A percentile compares a stretch with the other conserved stretches of the same genome.
Evolutionary conservation across 2,329 filamentous ascomycete genomes (phyloP).

Genomic region (Exophiala sp.): DNA sequence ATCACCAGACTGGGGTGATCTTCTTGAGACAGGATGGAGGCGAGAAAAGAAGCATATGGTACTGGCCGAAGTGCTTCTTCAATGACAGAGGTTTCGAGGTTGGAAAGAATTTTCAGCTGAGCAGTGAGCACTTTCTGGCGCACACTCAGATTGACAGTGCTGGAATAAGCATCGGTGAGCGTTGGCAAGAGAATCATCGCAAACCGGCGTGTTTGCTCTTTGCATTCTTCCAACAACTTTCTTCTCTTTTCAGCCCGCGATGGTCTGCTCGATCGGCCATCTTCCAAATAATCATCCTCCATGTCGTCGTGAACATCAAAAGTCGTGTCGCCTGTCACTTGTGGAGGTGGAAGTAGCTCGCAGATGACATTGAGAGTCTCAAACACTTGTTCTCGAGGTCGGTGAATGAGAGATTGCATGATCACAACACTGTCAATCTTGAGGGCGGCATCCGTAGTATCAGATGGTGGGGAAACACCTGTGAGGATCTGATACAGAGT

Average conservation of each 20-base stretch:
- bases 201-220: constrained; percentile 82
- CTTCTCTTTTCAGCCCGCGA: constrained; percentile 66
- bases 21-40: constrained; percentile 90
- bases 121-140: constrained; percentile 91
- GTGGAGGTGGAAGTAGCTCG: constrained; percentile 78
- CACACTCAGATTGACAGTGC: constrained; percentile 91
- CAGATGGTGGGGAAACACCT: constrained; percentile 83
- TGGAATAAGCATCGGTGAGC: constrained; percentile 93
- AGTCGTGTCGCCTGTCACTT: constrained; percentile 50
- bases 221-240: constrained; percentile 77
- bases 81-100: constrained; percentile 80
- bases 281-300: constrained; percentile 45
- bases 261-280: constrained; percentile 31
- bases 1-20: constrained; percentile 86
- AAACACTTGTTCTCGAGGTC: constrained; percentile 91
- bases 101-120: constrained; percentile 97
- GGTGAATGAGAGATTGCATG: constrained; percentile 96
- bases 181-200: constrained; percentile 91
- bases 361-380: constrained; percentile 97
- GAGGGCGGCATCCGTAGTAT: constrained; percentile 70
- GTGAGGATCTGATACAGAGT: constrained; percentile 97
- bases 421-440: constrained; percentile 96
- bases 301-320: constrained; percentile 48
- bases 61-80: constrained; percentile 82
- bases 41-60: constrained; percentile 91